Conservation (phyloP, 2,329 filamentous ascomycete genomes). For the Clarireedia monteithiana region DNA sequence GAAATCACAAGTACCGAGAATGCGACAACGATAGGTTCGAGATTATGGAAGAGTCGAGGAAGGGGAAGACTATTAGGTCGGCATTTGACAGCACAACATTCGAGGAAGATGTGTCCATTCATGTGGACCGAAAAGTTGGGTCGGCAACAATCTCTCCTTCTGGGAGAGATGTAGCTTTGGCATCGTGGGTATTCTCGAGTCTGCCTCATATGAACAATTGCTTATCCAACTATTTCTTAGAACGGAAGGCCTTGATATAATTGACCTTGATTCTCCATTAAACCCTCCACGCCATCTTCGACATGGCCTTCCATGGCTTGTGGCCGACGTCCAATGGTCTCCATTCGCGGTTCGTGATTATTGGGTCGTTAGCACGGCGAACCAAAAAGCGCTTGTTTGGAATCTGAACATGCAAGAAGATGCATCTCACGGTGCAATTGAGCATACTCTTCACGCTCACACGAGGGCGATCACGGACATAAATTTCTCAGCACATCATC, state of each 20-base stretch:
- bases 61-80: conserved; percentile 53
- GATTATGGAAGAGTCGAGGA: conserved; percentile 36
- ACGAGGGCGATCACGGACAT: conserved; percentile 89
- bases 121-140: conserved; percentile 66
- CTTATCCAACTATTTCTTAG: conserved; percentile 11
- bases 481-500: conserved; percentile 90
- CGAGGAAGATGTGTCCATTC: conserved; percentile 74
- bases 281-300: conserved; percentile 78
- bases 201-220: neutral
- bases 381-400: conserved; percentile 91
- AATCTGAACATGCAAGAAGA: conserved; percentile 71
- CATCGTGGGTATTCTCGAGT: conserved; percentile 45
- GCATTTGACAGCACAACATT: conserved; percentile 85
- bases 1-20: conserved; percentile 2
- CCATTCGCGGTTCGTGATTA: conserved; percentile 84
- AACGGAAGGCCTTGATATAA: conserved; percentile 80
- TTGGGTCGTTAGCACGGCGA: conserved; percentile 91
- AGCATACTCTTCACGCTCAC: conserved; percentile 80
- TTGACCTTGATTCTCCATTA: conserved; percentile 85
- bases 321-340: conserved; percentile 95
- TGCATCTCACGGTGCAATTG: conserved; percentile 61
- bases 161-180: conserved; percentile 82
- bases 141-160: conserved; percentile 91
- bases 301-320: conserved; percentile 86
- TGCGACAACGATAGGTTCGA: conserved; percentile 9